Evolutionary conservation across 257 asterid genomes (phyloP).

Genomic region (Solanum microdontum): DNA sequence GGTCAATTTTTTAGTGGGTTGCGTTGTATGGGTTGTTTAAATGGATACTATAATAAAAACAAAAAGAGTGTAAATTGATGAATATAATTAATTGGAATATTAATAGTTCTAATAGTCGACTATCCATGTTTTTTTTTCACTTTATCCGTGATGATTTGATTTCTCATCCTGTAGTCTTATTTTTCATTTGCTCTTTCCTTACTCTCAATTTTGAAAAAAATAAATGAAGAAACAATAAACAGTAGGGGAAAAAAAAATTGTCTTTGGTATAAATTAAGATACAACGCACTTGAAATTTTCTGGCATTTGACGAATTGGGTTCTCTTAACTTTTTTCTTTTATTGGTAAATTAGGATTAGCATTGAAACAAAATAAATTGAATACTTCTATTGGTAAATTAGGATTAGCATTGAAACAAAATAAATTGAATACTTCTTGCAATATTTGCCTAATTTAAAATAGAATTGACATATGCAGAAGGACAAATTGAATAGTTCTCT

Average conservation of each 20-base stretch:
- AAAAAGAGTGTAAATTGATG: no score
- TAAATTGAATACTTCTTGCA: not conserved
- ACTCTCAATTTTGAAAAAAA: no score
- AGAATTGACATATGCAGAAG: not conserved
- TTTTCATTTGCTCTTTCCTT: no score
- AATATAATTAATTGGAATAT: no score
- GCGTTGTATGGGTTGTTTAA: no score
- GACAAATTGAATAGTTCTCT: not conserved
- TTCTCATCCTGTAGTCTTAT: no score
- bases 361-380: not conserved
- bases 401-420: not conserved
- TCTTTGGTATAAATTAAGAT: not conserved
- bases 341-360: not conserved
- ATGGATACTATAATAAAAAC: no score
- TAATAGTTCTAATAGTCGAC: no score
- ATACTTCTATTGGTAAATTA: not conserved
- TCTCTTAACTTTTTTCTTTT: not conserved
- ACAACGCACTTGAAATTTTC: not conserved
- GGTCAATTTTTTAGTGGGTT: not conserved
- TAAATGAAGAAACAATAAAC: no score
- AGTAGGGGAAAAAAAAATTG: not conserved
- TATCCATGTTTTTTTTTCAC: no score
- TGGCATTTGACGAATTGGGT: not conserved
- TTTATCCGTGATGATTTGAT: no score
- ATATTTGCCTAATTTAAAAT: not conserved